Base-by-base conservation (phyloP, 768 basidiomycete species). In the Harrya chromipes region DNA sequence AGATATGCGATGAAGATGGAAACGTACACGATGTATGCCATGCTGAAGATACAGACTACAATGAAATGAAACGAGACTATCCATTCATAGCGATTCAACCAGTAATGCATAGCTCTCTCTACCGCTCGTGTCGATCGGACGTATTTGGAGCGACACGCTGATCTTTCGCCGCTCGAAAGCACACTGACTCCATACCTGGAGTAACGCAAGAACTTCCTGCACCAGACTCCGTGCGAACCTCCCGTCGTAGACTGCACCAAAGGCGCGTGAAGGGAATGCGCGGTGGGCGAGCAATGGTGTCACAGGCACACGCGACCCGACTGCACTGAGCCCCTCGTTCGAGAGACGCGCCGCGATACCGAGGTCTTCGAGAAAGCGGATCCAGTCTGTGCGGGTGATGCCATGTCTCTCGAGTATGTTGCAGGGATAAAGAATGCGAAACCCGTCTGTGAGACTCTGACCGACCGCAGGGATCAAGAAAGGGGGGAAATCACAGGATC, bases 91-190 rank as follows among this genome's bases (percentile, higher is more conserved):
- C 29, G 66, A 65, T 31, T 67, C 61, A 5, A 67, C 56, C 13
- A 67, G 14, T 40, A 67, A 50, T n/a, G 45, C 33, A 5, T 55
- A 59, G 2, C 21, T 35, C 24, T 37, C 44, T 49, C 19, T 56
- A 14, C 36, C 21, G n/a, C 36, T 48, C n/a, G 19, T n/a, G 17
- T 45, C 50, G 23, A 29, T 36, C 17, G 35, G 34, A n/a, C 19
- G 50, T 17, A 42, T 34, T 20, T 50, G 55, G 6, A 69, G 55
- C 14, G 40, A 46, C 23, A 57, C 63, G 7, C 49, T 48, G 37
- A 67, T 46, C 47, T 65, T 67, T 31, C 66, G 65, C 26, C 66
- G 57, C 50, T 69, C 65, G 12, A 67, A 62, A 5, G 66, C 66
- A 50, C 66, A 62, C 46, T 67, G 54, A 20, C 69, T 67, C 66